These are phyloP conservation scores for Paramecium primaurelia DNA, from an alignment of 73 alveolate genomes.

Conservation along the genomic window DNA sequence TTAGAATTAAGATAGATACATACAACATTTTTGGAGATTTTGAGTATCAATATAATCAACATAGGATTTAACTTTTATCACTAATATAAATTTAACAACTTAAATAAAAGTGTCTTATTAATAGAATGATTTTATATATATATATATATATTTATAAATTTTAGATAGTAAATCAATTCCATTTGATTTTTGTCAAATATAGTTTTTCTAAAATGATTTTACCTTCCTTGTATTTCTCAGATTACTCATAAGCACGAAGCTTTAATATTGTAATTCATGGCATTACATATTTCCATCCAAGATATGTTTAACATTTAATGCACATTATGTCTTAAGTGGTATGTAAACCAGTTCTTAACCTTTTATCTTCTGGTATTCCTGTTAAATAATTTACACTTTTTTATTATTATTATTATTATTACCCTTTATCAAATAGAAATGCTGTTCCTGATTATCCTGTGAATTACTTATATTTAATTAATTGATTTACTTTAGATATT, in stretches of 20 bases:
- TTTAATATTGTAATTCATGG: neutral
- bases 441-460: slow-evolving; percentile 14
- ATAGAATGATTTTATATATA: neutral
- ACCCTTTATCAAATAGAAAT: slow-evolving; percentile 14
- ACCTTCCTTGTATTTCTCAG: slow-evolving; percentile 33
- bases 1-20: neutral
- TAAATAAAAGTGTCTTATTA: neutral
- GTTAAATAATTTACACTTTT: neutral
- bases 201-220: slow-evolving; percentile 12
- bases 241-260: neutral
- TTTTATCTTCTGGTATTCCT: neutral
- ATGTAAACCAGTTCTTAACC: slow-evolving; percentile 11
- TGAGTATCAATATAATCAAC: neutral
- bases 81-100: neutral
- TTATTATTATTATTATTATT: neutral
- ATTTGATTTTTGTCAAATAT: neutral
- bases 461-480: neutral
- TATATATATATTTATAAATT: neutral
- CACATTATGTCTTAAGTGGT: neutral
- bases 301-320: neutral
- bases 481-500: neutral
- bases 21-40: neutral
- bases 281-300: slow-evolving; percentile 47
- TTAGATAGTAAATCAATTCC: neutral
- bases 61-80: neutral